Conservation (phyloP, 1,284 basidiomycete genomes). For the Vanrija humicola region DNA sequence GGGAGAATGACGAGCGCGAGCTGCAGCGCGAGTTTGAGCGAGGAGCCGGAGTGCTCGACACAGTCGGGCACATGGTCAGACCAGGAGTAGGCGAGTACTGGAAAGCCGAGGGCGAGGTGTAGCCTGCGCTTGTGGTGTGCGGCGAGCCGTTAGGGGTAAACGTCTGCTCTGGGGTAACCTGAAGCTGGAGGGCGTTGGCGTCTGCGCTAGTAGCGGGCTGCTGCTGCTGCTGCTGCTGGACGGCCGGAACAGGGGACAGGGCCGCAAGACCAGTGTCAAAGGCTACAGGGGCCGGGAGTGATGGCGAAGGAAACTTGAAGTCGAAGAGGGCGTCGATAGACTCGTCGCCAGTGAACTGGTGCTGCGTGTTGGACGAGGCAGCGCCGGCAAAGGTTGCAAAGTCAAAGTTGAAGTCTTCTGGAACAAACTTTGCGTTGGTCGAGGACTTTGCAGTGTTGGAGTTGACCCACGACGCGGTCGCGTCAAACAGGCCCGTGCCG, state of each 20-base stretch:
- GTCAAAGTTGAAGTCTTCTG: conserved; percentile 5
- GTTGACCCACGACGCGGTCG: conserved; percentile 10
- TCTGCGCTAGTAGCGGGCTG: neutral
- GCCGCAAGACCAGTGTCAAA: conserved; percentile 9
- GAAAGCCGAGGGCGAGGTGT: conserved; percentile 12
- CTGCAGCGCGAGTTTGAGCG: conserved; percentile 17
- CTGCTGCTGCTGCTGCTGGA: neutral
- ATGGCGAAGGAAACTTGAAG: conserved; percentile 9
- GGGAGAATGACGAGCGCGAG: conserved; percentile 12
- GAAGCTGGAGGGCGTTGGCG: conserved; percentile 13
- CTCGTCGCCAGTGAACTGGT: neutral
- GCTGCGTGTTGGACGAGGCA: too few relatives aligned
- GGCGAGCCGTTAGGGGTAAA: conserved; percentile 5
- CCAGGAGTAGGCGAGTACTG: conserved; percentile 17
- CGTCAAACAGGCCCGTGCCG: neutral
- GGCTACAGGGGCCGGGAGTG: conserved; percentile 1
- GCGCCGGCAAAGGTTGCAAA: neutral
- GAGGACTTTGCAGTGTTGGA: neutral
- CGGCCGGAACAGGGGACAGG: too few relatives aligned
- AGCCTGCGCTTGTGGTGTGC: conserved; percentile 1
- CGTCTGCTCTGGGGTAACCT: conserved; percentile 2
- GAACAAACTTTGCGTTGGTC: conserved; percentile 6
- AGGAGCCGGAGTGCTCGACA: conserved; percentile 11
- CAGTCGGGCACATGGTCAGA: conserved; percentile 11
- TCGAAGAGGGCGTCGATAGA: conserved; percentile 4